Evolutionary conservation across 2,329 filamentous ascomycete species (phyloP), one percentile per base, ranked within the genome.

Genomic region (Byssochlamys sp.): DNA sequence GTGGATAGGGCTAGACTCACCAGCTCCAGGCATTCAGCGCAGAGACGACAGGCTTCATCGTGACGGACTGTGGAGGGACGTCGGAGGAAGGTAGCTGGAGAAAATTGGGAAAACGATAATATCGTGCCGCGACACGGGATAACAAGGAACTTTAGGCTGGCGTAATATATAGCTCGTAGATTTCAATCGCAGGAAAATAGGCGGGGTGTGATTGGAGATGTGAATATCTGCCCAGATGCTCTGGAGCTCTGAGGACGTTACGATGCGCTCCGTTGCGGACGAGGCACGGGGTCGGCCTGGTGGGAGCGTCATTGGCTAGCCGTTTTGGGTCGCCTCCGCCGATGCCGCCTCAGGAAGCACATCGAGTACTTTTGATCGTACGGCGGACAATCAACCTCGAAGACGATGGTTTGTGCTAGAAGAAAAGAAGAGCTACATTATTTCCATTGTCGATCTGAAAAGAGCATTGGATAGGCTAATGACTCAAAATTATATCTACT

Each of bases 11-110:
- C 39, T 57, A 53, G 59, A 74, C 84, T 71, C 80, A 96, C 91
- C 91, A 96, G 79, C 86, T 90, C 91, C 91, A 96, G 70, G 91
- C 92, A 78, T 95, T 91, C 78, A 91, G 83, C 65, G 90, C 87
- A 71, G 90, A 88, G 67, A 97, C 89, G 71, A 97, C 80, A 66
- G 92, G 91, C 86, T 96, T 96, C 91, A 96, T 96, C 71, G 69
- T 84, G 79, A 74, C 65, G 65, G 31, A 45, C 25, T 29, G 53
- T 52, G 27, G 28, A 53, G 25, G 29, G 53, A n/a, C 53, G 55
- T 31, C 55, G 48, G 39, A 45, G 50, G 19, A 54, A 26, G 55
- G 53, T 28, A 45, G 28, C 55, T 28, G 28, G 53, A 49, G 10
- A 51, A 51, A 51, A 25, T 45, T 14, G 7, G 19, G 39, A n/a